A percentile compares a stretch with the other conserved stretches of the same genome.
Conservation (phyloP, 2,329 filamentous ascomycete species). For the Periconia sp. region DNA sequence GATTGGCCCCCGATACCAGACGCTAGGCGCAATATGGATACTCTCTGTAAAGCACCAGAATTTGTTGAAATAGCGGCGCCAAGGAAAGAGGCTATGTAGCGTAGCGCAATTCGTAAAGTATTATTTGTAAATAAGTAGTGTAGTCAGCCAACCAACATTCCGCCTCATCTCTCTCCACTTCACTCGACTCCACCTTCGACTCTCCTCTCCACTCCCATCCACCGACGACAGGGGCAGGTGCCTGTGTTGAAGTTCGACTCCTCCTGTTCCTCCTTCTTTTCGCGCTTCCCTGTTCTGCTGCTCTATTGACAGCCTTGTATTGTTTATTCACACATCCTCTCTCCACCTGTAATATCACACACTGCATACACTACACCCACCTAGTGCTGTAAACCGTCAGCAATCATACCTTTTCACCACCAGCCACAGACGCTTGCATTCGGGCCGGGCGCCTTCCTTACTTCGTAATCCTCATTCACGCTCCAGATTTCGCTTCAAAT, state of each 20-base stretch:
- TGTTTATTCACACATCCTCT: background rate
- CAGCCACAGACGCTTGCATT: too few relatives aligned
- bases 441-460: background rate
- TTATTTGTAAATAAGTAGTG: too few relatives aligned
- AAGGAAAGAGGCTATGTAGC: too few relatives aligned
- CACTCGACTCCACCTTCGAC: background rate
- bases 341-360: too few relatives aligned
- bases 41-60: background rate
- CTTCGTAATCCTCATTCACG: background rate
- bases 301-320: background rate
- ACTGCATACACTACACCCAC: background rate
- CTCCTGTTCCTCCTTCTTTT: background rate
- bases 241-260: background rate
- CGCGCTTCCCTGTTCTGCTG: background rate
- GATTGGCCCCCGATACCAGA: background rate
- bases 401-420: background rate
- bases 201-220: background rate
- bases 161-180: background rate
- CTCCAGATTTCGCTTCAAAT: background rate
- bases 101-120: too few relatives aligned
- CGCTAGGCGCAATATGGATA: background rate
- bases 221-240: background rate
- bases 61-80: background rate
- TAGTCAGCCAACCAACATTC: background rate
- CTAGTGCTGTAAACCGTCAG: background rate